These are phyloP conservation scores for Penicillium sp. DNA, from an alignment of 2,329 filamentous ascomycete genomes.

Conservation along the genomic window DNA sequence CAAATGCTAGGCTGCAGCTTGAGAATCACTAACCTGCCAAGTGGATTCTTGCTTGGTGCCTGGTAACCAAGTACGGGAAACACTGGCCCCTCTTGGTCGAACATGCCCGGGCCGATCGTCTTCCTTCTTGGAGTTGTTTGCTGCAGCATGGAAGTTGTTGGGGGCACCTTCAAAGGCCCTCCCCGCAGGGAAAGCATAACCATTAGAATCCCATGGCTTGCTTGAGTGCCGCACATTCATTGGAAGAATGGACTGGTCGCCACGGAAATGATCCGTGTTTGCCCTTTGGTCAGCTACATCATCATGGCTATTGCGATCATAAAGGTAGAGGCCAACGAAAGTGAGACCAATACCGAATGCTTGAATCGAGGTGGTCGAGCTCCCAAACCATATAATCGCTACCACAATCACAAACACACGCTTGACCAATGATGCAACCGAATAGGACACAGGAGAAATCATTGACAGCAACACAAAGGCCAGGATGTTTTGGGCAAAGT, in stretches of 20 bases:
- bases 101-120: constrained; percentile 46
- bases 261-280: constrained; percentile 60
- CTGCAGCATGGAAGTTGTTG: constrained; percentile 17
- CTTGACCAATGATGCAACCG: constrained; percentile 92
- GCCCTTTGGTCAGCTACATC: constrained; percentile 84
- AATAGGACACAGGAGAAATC: constrained; percentile 95
- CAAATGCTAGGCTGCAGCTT: constrained; percentile 18
- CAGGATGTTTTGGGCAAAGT: constrained; percentile 94
- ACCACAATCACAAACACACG: constrained; percentile 95
- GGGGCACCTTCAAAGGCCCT: constrained; percentile 21
- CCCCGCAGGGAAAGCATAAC: constrained; percentile 34
- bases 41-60: constrained; percentile 85
- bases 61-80: constrained; percentile 59
- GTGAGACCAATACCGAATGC: constrained; percentile 82
- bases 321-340: constrained; percentile 88
- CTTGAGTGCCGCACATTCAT: constrained; percentile 47
- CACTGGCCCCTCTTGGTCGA: constrained; percentile 40
- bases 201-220: constrained; percentile 38
- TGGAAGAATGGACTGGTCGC: constrained; percentile 64
- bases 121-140: constrained; percentile 40
- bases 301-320: constrained; percentile 85
- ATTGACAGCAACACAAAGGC: constrained; percentile 90
- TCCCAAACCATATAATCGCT: constrained; percentile 95
- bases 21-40: constrained; percentile 59
- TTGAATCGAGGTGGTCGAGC: constrained; percentile 77